Percentiles rank a stretch among this genome's conserved stretches.
These are phyloP conservation scores for Chrysoporthe deuterocubensis DNA, from an alignment of 2,329 filamentous ascomycete genomes.

Conservation along the genomic window DNA sequence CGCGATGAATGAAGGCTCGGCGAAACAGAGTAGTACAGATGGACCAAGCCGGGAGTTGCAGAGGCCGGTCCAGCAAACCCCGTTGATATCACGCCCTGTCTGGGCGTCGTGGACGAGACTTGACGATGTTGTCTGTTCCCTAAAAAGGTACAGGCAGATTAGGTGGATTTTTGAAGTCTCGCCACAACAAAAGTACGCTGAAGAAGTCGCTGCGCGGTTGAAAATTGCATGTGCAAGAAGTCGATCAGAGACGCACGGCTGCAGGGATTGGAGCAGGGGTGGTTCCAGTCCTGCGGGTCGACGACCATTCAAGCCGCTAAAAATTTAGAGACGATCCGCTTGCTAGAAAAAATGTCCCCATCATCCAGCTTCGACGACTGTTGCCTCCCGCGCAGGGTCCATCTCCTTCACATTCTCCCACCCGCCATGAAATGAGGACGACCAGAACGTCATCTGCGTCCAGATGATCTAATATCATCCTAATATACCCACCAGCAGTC, in stretches of 20 bases:
- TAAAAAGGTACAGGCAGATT: too few relatives aligned
- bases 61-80: background rate
- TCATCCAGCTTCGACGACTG: conserved; percentile 25
- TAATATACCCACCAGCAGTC: background rate
- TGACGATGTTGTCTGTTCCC: background rate
- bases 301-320: conserved; percentile 7
- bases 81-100: background rate
- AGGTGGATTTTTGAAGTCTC: background rate
- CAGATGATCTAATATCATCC: conserved; percentile 22
- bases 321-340: conserved; percentile 21
- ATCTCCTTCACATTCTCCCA: background rate
- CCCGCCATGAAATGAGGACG: conserved; percentile 5
- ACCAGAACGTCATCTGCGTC: conserved; percentile 14
- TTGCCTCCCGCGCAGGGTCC: conserved; percentile 16
- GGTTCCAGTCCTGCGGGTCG: conserved; percentile 11
- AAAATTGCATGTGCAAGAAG: conserved; percentile 21
- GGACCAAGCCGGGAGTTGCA: background rate
- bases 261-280: conserved; percentile 19
- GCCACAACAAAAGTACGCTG: background rate
- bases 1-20: too few relatives aligned
- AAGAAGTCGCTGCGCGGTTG: background rate
- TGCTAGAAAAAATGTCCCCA: conserved; percentile 28
- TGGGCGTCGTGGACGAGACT: background rate
- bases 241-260: background rate
- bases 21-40: background rate